These are phyloP conservation scores for Senecio squalidus DNA, from an alignment of 140 eudicot species.

Conservation along the genomic window DNA sequence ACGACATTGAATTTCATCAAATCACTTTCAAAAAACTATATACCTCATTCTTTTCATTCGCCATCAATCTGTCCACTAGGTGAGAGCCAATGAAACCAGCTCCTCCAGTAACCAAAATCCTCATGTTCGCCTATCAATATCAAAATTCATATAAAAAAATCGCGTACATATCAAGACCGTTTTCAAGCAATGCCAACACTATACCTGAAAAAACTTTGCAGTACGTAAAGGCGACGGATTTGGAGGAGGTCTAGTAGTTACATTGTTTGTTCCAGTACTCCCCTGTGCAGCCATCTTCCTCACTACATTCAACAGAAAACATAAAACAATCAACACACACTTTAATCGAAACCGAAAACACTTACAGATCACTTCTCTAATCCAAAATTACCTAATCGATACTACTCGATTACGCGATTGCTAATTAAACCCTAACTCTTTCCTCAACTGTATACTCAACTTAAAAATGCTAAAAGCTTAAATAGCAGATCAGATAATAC, in stretches of 20 bases:
- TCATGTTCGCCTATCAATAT: conserved; percentile 39
- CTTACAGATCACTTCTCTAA: too few relatives aligned
- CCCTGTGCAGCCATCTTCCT: not conserved
- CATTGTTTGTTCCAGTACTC: not conserved
- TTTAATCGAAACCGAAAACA: not conserved
- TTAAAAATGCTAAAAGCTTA: not conserved
- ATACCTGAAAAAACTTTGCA: not conserved
- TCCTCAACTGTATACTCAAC: not conserved
- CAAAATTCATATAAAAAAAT: too few relatives aligned
- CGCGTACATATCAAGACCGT: too few relatives aligned
- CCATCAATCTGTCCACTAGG: conserved; percentile 81
- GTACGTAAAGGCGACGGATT: not conserved
- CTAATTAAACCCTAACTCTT: not conserved
- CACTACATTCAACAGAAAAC: not conserved
- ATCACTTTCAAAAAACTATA: not conserved
- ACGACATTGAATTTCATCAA: not conserved
- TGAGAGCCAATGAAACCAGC: conserved; percentile 98
- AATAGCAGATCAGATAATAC: not conserved
- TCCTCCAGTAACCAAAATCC: conserved; percentile 90
- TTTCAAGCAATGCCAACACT: too few relatives aligned
- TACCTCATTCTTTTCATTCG: conserved; percentile 97
- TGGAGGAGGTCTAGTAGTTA: not conserved
- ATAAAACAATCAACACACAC: not conserved
- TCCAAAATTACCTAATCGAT: not conserved
- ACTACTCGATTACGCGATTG: too few relatives aligned